Evolutionary conservation across 805 yeast species (phyloP).

Genomic region (Kodamaea leandrae): DNA sequence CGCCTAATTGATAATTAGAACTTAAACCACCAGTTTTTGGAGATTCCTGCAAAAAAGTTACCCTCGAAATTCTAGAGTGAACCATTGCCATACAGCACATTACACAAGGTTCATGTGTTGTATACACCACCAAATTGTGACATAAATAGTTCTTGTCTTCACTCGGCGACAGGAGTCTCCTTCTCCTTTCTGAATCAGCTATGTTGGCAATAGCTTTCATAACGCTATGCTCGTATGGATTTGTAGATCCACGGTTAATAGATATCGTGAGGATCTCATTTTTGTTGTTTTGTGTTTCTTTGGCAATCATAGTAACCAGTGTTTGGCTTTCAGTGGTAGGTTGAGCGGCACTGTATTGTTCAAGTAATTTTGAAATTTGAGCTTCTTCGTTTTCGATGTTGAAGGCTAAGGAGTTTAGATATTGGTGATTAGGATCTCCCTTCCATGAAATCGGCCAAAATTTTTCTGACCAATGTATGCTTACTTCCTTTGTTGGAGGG

Average conservation of each 20-base stretch:
- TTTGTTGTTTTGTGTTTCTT: constrained; percentile 41
- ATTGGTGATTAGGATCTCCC: constrained; percentile 81
- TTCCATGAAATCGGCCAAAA: constrained; percentile 94
- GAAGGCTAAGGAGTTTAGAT: constrained; percentile 52
- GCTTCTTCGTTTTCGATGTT: constrained; percentile 44
- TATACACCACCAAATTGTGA: constrained; percentile 70
- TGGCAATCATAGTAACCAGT: constrained; percentile 61
- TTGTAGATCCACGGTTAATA: constrained; percentile 39
- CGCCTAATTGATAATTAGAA: constrained; percentile 70
- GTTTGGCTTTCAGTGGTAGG: no score
- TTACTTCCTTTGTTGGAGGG: constrained; percentile 72
- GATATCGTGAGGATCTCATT: constrained; percentile 33
- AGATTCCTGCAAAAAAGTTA: constrained; percentile 54
- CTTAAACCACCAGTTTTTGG: constrained; percentile 52
- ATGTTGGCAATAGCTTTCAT: constrained; percentile 68
- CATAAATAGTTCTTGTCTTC: constrained; percentile 58
- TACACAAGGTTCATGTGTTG: constrained; percentile 93
- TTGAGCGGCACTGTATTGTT: constrained; percentile 1
- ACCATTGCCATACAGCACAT: constrained; percentile 97
- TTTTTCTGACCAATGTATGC: constrained; percentile 58
- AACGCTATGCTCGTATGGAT: constrained; percentile 70
- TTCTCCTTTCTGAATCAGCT: constrained; percentile 55
- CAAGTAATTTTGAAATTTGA: constrained; percentile 19
- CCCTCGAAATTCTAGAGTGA: constrained; percentile 77
- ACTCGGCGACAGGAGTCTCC: constrained; percentile 7